These are phyloP conservation scores for Pyrenopolyporus hunteri DNA, from an alignment of 495 filamentous ascomycete species.

Conservation along the genomic window DNA sequence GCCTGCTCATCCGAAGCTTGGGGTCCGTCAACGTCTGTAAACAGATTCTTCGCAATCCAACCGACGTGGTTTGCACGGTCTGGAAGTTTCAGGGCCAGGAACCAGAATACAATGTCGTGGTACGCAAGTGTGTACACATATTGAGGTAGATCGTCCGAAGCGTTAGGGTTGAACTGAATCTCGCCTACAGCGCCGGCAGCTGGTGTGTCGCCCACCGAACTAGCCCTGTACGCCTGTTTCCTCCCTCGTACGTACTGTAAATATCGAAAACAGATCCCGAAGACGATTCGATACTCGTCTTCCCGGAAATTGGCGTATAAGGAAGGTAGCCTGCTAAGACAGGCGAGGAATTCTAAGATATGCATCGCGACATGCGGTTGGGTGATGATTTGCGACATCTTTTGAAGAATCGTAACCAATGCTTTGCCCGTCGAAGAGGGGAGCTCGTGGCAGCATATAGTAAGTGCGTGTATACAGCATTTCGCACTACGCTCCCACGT, in stretches of 20 bases:
- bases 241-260: constrained; percentile 69
- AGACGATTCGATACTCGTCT: constrained; percentile 88
- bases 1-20: constrained; percentile 88
- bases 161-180: constrained; percentile 44
- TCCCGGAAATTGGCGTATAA: constrained; percentile 86
- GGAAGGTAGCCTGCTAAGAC: constrained; percentile 81
- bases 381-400: constrained; percentile 94
- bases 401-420: constrained; percentile 81
- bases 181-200: constrained; percentile 30
- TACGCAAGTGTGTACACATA: constrained; percentile 94
- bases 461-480: constrained; percentile 90
- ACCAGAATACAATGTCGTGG: constrained; percentile 97
- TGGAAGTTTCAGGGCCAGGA: constrained; percentile 80
- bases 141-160: constrained; percentile 72
- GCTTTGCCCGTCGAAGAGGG: constrained; percentile 81
- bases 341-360: constrained; percentile 89
- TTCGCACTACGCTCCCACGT: constrained; percentile 86
- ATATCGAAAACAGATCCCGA: constrained; percentile 93
- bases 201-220: constrained; percentile 36
- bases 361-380: constrained; percentile 89
- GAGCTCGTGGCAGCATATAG: constrained; percentile 92
- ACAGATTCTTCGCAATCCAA: constrained; percentile 91
- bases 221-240: constrained; percentile 49
- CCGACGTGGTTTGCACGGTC: constrained; percentile 83
- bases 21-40: constrained; percentile 72